These are phyloP conservation scores for Scytalidium lignicola DNA, from an alignment of 2,329 filamentous ascomycete genomes.

Conservation along the genomic window DNA sequence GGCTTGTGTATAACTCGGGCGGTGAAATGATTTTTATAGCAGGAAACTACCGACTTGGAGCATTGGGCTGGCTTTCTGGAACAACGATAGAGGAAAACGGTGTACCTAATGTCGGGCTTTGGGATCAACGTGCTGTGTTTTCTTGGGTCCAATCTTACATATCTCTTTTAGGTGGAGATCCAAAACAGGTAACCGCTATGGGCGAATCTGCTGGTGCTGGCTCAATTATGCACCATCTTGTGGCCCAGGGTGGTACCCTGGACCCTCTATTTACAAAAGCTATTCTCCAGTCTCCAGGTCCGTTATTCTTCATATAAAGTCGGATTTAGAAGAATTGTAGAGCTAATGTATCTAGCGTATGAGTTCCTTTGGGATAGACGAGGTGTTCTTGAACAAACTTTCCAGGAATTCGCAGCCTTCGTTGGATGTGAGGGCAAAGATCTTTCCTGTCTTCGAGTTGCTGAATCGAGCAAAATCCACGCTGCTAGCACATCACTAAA, in stretches of 20 bases:
- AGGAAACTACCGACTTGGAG: conserved; percentile 25
- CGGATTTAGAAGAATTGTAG: background rate
- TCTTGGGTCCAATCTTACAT: conserved; percentile 42
- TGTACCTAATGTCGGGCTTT: conserved; percentile 38
- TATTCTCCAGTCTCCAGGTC: conserved; percentile 20
- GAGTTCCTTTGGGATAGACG: background rate
- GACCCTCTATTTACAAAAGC: conserved; percentile 34
- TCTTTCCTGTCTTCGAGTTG: conserved; percentile 27
- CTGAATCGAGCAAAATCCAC: conserved; percentile 18
- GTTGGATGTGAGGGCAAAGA: conserved; percentile 29
- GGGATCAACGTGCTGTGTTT: conserved; percentile 38
- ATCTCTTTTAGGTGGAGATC: conserved; percentile 36
- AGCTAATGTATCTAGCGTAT: conserved; percentile 3
- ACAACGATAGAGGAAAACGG: conserved; percentile 34
- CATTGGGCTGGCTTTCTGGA: conserved; percentile 30
- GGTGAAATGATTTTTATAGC: conserved; percentile 25
- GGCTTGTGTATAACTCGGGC: conserved; percentile 27
- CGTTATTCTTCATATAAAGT: background rate
- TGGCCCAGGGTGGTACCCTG: conserved; percentile 36
- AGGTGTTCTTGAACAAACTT: conserved; percentile 18
- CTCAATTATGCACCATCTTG: conserved; percentile 44
- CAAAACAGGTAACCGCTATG: conserved; percentile 36
- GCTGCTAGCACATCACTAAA: conserved; percentile 24
- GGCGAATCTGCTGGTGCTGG: conserved; percentile 44
- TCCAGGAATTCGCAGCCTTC: conserved; percentile 18